Evolutionary conservation across 2,329 filamentous ascomycete species (phyloP), one percentile per base, ranked within the genome.

Genomic region (Pseudocercospora musae): DNA sequence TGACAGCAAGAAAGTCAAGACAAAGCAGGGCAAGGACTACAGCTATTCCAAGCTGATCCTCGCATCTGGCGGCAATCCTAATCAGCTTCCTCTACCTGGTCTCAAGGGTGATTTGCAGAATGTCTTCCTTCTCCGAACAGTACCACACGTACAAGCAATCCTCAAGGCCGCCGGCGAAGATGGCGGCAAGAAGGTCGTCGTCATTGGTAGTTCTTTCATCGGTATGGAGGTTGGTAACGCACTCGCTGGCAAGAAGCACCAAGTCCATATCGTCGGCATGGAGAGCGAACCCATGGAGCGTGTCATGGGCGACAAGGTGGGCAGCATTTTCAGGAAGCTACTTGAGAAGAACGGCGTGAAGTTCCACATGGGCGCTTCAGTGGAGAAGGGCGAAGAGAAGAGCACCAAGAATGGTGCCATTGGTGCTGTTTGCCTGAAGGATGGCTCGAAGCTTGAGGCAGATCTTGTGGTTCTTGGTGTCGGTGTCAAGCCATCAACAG

Each of bases 151-250:
- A 0, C 86, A 93, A 74, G 83, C 82, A 62, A 97, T 99, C 68
- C 82, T 92, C 25, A 83, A 81, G 1, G 91, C 92, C 6, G 90
- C 96, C 52, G 92, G 92, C 6, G 80, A 85, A 29, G 86, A 91
- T 48, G 89, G 90, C 73, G 87, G 87, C 62, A 97, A 96, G 83
- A 97, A 96, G 77, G 87, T 99, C 68, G 92, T 96, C 52, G 83
- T 99, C 13, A 83, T 99, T 58, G 95, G 95, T 44, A 94, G 90
- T 62, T 96, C 92, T 0, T 99, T 99, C 77, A 99, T 99, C 73
- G 95, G 95, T 44, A 96, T 99, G 90, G 95, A 99, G 77, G 86
- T 96, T n/a, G 94, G 90, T 64, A 95, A 93, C 66, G 89, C 81
- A 58, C 79, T 96, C 0, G 88, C 89, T 0, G 79, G 85, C 49